Evolutionary conservation across 1,284 basidiomycete species (phyloP).

Genomic region (Paramarasmius palmivorus): DNA sequence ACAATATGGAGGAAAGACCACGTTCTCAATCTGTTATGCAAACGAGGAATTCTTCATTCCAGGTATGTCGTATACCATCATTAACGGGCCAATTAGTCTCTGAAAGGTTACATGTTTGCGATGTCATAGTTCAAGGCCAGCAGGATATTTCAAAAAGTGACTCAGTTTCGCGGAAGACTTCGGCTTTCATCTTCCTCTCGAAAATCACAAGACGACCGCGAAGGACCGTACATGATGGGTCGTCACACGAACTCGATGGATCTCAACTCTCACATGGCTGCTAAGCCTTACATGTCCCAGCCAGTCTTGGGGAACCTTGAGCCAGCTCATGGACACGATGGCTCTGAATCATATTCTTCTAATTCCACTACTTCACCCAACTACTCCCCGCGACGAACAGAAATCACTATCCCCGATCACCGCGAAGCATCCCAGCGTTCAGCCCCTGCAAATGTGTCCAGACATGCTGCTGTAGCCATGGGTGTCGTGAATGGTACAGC

Average conservation of each 20-base stretch:
- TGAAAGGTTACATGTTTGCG: conserved; percentile 10
- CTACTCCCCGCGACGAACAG: neutral
- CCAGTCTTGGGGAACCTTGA: conserved; percentile 27
- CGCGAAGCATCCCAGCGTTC: too few relatives aligned
- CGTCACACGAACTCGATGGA: conserved; percentile 28
- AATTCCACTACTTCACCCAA: neutral
- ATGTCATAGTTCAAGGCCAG: conserved; percentile 32
- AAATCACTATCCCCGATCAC: too few relatives aligned
- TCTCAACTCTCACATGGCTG: conserved; percentile 14
- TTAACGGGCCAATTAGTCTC: neutral
- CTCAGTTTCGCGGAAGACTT: conserved; percentile 33
- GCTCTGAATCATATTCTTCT: neutral
- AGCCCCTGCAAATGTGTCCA: too few relatives aligned
- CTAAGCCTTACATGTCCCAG: conserved; percentile 47
- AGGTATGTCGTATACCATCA: conserved; percentile 26
- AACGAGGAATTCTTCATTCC: conserved; percentile 23
- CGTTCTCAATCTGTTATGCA: conserved; percentile 26
- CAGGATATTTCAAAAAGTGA: conserved; percentile 39
- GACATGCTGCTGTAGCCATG: neutral
- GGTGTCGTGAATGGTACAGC: neutral
- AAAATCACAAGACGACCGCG: conserved; percentile 24
- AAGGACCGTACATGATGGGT: conserved; percentile 20
- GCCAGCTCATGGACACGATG: neutral
- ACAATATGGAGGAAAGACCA: conserved; percentile 3
- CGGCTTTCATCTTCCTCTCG: conserved; percentile 21